phyloP scores from a whole-genome alignment of 1,284 basidiomycete genomes.

The Leccinum fuscescens region DNA sequence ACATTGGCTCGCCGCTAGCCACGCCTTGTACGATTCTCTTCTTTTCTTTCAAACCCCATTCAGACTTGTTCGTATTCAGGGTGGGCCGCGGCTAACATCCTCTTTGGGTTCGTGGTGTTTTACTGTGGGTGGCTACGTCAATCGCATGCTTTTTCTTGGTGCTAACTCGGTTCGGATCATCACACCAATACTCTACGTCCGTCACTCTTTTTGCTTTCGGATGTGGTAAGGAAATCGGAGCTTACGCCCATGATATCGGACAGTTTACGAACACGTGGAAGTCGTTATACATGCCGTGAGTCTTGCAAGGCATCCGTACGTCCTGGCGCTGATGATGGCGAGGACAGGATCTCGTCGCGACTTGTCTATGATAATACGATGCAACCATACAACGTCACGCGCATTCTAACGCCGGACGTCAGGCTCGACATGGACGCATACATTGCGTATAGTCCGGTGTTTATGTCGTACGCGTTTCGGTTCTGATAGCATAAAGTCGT shows the following conservation, averaged over 20 bases:
- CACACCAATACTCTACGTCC: slow-evolving; percentile 44
- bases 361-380: slow-evolving; percentile 48
- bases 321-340: not conserved
- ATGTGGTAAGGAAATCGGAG: not conserved
- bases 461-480: slow-evolving; percentile 43
- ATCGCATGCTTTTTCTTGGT: not conserved
- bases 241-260: slow-evolving; percentile 36
- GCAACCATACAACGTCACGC: slow-evolving; percentile 54
- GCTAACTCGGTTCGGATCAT: slow-evolving; percentile 43
- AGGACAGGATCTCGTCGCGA: slow-evolving; percentile 28
- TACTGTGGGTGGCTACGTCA: slow-evolving; percentile 37
- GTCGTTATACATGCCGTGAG: slow-evolving; percentile 42
- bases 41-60: not conserved
- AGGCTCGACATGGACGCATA: slow-evolving; percentile 58
- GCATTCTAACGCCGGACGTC: slow-evolving; percentile 49
- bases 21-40: slow-evolving; percentile 29
- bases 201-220: slow-evolving; percentile 9
- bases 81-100: slow-evolving; percentile 64
- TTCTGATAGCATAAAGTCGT: not conserved
- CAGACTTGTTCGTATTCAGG: slow-evolving; percentile 22
- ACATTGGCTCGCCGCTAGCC: slow-evolving; percentile 44
- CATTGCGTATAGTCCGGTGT: slow-evolving; percentile 66
- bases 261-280: slow-evolving; percentile 49
- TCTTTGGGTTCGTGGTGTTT: slow-evolving; percentile 61
- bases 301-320: not conserved